Conservation (phyloP, 345 rosid species). For the Gossypium stocksii region DNA sequence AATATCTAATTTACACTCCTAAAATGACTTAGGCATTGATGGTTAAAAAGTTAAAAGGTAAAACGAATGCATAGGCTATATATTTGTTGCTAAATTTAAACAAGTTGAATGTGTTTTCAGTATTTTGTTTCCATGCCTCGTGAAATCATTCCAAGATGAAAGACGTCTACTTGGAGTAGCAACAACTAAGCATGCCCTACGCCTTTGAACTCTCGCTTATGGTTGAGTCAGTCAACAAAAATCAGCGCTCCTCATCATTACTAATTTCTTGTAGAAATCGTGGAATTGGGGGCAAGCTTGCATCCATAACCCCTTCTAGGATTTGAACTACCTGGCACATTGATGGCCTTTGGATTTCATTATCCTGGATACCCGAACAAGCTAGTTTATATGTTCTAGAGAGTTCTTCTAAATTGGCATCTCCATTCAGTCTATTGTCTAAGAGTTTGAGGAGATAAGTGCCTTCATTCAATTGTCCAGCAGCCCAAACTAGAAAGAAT, state of each 20-base stretch:
- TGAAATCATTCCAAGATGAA: conserved; percentile 14
- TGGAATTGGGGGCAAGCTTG: conserved; percentile 51
- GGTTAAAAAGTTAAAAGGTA: no score
- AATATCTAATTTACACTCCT: no score
- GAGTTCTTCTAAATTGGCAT: conserved; percentile 56
- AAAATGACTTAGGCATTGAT: no score
- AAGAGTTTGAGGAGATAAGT: conserved; percentile 46
- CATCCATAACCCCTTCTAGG: conserved; percentile 64
- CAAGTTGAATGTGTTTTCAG: not conserved
- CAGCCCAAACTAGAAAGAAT: conserved; percentile 63
- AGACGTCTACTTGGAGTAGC: conserved; percentile 28
- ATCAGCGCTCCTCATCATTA: conserved; percentile 26
- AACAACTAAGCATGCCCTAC: conserved; percentile 17
- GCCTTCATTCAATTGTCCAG: conserved; percentile 35
- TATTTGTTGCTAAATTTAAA: no score
- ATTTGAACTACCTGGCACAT: conserved; percentile 87
- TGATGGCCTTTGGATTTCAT: conserved; percentile 62
- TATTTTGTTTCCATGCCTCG: not conserved
- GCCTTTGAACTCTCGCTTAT: conserved; percentile 30
- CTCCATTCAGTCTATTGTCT: conserved; percentile 44
- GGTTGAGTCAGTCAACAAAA: conserved; percentile 43
- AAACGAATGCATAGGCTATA: no score
- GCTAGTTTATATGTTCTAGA: conserved; percentile 54
- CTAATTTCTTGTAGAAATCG: conserved; percentile 49
- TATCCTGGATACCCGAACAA: conserved; percentile 84